A percentile compares a stretch with the other conserved stretches of the same genome.
These are phyloP conservation scores for Bacidia rubella DNA, from an alignment of 495 filamentous ascomycete species.

Conservation along the genomic window DNA sequence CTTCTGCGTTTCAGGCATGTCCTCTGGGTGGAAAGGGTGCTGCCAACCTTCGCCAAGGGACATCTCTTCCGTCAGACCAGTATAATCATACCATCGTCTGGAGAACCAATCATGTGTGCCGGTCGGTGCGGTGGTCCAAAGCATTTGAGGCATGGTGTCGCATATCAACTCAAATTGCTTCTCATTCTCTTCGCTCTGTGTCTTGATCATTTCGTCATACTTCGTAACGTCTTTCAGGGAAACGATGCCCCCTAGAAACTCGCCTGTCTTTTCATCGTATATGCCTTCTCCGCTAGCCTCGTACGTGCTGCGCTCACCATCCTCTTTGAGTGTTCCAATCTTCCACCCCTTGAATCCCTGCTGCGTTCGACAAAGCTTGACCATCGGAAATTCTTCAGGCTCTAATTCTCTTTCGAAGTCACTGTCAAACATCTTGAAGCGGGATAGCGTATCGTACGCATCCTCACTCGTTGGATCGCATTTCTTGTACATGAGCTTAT, in stretches of 20 bases:
- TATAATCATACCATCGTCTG: slow-evolving; percentile 57
- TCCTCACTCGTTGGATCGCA: slow-evolving; percentile 30
- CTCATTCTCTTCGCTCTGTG: slow-evolving; percentile 49
- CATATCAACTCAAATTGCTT: slow-evolving; percentile 54
- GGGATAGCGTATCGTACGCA: slow-evolving; percentile 37
- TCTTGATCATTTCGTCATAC: slow-evolving; percentile 41
- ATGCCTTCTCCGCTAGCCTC: slow-evolving; percentile 49
- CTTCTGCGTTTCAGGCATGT: slow-evolving; percentile 34
- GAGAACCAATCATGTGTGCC: slow-evolving; percentile 51
- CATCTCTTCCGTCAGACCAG: slow-evolving; percentile 43
- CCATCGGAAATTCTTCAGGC: slow-evolving; percentile 46
- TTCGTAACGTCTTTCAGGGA: slow-evolving; percentile 54
- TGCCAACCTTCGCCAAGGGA: slow-evolving; percentile 31
- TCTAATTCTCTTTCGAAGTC: slow-evolving; percentile 46
- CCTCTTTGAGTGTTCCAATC: slow-evolving; percentile 44
- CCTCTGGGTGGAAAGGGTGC: slow-evolving; percentile 39
- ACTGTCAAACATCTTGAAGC: slow-evolving; percentile 43
- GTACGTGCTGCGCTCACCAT: slow-evolving; percentile 32
- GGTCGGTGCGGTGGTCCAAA: slow-evolving; percentile 49
- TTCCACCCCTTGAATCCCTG: slow-evolving; percentile 37
- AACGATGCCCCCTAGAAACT: slow-evolving; percentile 53
- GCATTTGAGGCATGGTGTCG: slow-evolving; percentile 56
- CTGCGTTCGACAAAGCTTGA: slow-evolving; percentile 40
- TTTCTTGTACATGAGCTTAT: slow-evolving; percentile 33
- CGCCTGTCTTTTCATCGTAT: slow-evolving; percentile 42